phyloP scores from a whole-genome alignment of 2,329 filamentous ascomycete genomes.

The Balansia obtecta region DNA sequence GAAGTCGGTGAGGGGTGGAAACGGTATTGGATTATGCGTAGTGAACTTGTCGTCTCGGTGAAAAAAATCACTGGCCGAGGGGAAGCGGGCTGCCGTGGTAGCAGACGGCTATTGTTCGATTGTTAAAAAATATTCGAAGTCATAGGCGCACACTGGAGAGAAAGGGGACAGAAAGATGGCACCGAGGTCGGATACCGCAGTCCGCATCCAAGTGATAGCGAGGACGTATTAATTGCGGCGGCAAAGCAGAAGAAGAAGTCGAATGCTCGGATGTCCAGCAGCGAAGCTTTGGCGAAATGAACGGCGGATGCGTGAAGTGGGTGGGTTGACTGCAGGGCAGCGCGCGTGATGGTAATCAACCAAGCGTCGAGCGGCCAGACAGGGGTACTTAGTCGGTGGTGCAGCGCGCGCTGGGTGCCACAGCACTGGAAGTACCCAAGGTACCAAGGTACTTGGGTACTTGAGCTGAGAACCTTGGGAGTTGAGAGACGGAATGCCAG shows the following conservation, averaged over 20 bases:
- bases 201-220: background rate
- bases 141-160: background rate
- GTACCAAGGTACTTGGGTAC: too few relatives aligned
- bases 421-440: too few relatives aligned
- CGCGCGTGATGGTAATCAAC: slow-evolving; percentile 2
- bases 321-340: slow-evolving; percentile 3
- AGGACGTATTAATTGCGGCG: background rate
- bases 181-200: background rate
- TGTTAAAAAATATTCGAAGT: background rate
- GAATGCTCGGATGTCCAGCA: background rate
- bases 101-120: background rate
- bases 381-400: background rate
- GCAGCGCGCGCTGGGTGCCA: too few relatives aligned
- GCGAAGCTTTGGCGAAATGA: slow-evolving; percentile 5
- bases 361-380: background rate
- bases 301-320: slow-evolving; percentile 6
- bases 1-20: too few relatives aligned
- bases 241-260: too few relatives aligned
- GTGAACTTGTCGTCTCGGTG: background rate
- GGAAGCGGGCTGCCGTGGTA: background rate
- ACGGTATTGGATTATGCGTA: background rate
- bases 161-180: background rate
- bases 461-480: too few relatives aligned
- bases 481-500: background rate
- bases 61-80: slow-evolving; percentile 1